Percentiles rank a stretch among this genome's conserved stretches.
phyloP scores from a whole-genome alignment of 495 filamentous ascomycete species.

The Aspergillus ellipticus region DNA sequence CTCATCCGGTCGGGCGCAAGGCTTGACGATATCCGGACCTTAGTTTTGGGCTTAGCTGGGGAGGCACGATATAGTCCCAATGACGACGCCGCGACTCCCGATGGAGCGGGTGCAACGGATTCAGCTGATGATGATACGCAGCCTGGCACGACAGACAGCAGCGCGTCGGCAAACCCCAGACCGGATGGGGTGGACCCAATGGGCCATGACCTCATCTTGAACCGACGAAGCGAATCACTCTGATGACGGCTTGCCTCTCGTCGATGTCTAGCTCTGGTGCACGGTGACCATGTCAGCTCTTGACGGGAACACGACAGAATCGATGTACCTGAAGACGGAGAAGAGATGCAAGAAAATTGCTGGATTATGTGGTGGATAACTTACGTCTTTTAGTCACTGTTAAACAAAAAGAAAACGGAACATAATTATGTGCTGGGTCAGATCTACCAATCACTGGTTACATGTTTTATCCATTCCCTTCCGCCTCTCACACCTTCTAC shows the following conservation, averaged over 20 bases:
- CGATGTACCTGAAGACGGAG: background rate
- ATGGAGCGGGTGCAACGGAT: no score
- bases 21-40: slow-evolving; percentile 18
- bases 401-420: background rate
- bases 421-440: background rate
- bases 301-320: background rate
- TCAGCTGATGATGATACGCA: no score
- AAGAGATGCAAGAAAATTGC: background rate
- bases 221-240: background rate
- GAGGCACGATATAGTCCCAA: background rate
- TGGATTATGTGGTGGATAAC: background rate
- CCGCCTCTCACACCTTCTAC: background rate
- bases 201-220: background rate
- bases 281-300: background rate
- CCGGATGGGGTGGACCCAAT: background rate
- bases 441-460: background rate
- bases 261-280: background rate
- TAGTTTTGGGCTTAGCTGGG: no score
- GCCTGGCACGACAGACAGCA: background rate
- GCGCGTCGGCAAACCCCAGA: background rate
- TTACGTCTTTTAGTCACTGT: background rate
- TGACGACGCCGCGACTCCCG: background rate
- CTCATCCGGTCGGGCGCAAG: slow-evolving; percentile 24
- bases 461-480: background rate
- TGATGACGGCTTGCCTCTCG: background rate